Conservation (phyloP, 2,329 filamentous ascomycete genomes). For the Ampelomyces quisqualis region DNA sequence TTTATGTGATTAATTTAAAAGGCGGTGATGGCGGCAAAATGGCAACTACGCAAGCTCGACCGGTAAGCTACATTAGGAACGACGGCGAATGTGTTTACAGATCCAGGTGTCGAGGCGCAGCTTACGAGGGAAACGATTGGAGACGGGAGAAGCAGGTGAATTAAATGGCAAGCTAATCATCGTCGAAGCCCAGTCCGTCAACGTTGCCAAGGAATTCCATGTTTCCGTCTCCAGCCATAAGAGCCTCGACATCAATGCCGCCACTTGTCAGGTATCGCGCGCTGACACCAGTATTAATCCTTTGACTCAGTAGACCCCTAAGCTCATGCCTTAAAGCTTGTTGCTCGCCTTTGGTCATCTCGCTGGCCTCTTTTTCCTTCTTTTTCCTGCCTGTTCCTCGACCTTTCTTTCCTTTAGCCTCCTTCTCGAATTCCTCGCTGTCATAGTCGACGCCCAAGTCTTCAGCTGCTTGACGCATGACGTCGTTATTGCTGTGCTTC, state of each 20-base stretch:
- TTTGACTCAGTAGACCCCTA: slow-evolving; percentile 66
- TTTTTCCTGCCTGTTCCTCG: slow-evolving; percentile 71
- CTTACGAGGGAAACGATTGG: no score
- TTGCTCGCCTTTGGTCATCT: slow-evolving; percentile 72
- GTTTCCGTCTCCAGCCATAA: slow-evolving; percentile 61
- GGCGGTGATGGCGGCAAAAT: no score
- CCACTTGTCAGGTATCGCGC: slow-evolving; percentile 83
- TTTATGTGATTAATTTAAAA: no score
- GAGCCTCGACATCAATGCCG: slow-evolving; percentile 74
- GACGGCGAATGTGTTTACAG: no score
- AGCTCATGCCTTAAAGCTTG: slow-evolving; percentile 70
- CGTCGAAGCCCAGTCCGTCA: slow-evolving; percentile 48
- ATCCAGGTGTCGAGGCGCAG: no score
- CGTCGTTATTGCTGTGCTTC: slow-evolving; percentile 77
- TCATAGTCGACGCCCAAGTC: slow-evolving; percentile 95
- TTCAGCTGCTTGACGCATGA: slow-evolving; percentile 80
- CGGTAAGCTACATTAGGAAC: no score
- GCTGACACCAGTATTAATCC: slow-evolving; percentile 85
- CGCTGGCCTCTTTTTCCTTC: slow-evolving; percentile 70
- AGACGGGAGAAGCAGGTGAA: no score
- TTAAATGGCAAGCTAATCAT: no score
- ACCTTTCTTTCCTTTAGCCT: slow-evolving; percentile 58
- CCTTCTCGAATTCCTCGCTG: slow-evolving; percentile 72
- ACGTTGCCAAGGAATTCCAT: slow-evolving; percentile 66
- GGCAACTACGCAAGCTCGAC: no score